Conservation (phyloP, 2,329 filamentous ascomycete species). For the Rhexocercosporidium sp. region DNA sequence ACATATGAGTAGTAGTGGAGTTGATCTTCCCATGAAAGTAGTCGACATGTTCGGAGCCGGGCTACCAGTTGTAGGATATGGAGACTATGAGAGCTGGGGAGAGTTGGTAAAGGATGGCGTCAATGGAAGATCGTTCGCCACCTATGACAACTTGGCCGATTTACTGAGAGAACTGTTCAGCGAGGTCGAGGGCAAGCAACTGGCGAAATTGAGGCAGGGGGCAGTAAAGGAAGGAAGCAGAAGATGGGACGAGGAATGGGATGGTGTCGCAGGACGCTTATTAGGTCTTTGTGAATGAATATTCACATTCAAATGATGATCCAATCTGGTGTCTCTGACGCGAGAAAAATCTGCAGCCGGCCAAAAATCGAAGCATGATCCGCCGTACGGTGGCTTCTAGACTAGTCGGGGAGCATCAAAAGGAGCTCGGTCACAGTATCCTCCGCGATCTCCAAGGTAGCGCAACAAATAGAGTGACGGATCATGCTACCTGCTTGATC, state of each 20-base stretch:
- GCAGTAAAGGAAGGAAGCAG: conserved; percentile 75
- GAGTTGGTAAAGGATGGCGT: conserved; percentile 88
- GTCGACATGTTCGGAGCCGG: conserved; percentile 99
- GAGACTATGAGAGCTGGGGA: conserved; percentile 82
- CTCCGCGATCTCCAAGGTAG: no score
- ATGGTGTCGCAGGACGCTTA: conserved; percentile 76
- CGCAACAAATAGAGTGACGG: no score
- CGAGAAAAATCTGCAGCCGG: no score
- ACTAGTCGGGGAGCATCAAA: no score
- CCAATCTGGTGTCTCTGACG: neutral
- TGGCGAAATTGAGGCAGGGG: conserved; percentile 68
- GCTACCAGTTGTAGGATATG: conserved; percentile 87
- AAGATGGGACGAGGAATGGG: conserved; percentile 94
- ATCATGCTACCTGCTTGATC: no score
- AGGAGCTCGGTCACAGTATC: no score
- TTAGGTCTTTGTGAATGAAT: conserved; percentile 55
- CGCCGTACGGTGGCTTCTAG: no score
- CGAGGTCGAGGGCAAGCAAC: conserved; percentile 53
- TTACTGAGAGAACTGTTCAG: conserved; percentile 70
- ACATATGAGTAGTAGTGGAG: conserved; percentile 91
- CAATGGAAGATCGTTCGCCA: conserved; percentile 87
- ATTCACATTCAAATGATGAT: neutral
- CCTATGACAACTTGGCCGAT: conserved; percentile 65
- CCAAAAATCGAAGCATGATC: no score
- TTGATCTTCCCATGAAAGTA: conserved; percentile 98